Evolutionary conservation across 495 filamentous ascomycete species (phyloP).

Genomic region (Penicillium waksmanii): DNA sequence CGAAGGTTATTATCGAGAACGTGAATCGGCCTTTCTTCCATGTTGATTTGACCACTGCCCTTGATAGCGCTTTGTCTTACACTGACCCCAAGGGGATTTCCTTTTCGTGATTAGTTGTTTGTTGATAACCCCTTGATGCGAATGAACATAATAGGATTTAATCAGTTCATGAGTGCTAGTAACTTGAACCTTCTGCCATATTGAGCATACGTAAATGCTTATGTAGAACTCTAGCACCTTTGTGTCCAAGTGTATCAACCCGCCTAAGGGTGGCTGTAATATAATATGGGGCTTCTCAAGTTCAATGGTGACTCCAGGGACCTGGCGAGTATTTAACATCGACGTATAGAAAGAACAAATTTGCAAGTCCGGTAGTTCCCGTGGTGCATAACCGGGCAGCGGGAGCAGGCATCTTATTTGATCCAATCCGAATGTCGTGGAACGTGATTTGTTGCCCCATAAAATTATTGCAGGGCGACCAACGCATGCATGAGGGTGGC

Average conservation of each 20-base stretch:
- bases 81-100: background rate
- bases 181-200: too few relatives aligned
- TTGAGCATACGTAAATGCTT: background rate
- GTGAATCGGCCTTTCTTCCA: slow-evolving; percentile 11
- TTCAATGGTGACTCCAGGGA: too few relatives aligned
- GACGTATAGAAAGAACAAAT: background rate
- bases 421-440: background rate
- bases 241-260: too few relatives aligned
- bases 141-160: background rate
- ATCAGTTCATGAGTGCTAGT: background rate
- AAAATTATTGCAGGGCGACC: background rate
- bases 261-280: too few relatives aligned
- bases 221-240: background rate
- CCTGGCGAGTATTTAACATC: too few relatives aligned
- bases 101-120: background rate
- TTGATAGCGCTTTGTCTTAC: slow-evolving; percentile 4
- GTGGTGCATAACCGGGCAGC: background rate
- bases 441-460: slow-evolving; percentile 4
- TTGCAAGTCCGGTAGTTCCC: background rate
- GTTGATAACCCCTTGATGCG: background rate
- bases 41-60: slow-evolving; percentile 9
- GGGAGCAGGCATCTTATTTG: slow-evolving; percentile 2
- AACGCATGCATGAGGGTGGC: slow-evolving; percentile 2
- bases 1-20: slow-evolving; percentile 8
- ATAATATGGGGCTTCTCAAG: too few relatives aligned